Evolutionary conservation across 192 early-diverging fungal species (phyloP).

Genomic region (Tieghemiomyces parasiticus): DNA sequence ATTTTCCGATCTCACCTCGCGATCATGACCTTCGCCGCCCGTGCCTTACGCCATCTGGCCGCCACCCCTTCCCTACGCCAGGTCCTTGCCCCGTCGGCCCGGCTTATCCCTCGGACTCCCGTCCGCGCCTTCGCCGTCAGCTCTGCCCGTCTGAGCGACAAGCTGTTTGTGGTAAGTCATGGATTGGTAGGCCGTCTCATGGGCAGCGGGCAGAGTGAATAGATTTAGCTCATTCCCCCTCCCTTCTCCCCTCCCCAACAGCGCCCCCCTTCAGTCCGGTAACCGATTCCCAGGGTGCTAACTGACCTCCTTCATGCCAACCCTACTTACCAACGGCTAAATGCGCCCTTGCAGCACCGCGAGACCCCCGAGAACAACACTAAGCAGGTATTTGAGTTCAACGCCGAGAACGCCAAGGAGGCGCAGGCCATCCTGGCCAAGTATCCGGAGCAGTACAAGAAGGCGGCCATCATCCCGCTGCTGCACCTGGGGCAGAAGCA

Average conservation of each 20-base stretch:
- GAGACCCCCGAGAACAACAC: constrained; percentile 72
- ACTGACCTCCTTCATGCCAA: not conserved
- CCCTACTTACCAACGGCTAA: not conserved
- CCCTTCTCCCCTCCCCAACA: no score
- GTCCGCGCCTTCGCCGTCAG: constrained; percentile 1
- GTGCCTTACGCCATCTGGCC: no score
- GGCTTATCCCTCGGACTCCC: no score
- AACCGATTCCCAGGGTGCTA: no score
- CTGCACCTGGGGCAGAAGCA: constrained; percentile 94
- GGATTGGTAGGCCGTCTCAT: no score
- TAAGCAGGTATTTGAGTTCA: constrained; percentile 75
- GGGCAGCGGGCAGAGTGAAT: no score
- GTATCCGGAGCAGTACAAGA: constrained; percentile 97
- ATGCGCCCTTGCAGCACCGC: constrained; percentile 40
- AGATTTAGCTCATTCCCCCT: no score
- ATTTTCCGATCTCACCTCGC: no score
- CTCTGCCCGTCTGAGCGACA: not conserved
- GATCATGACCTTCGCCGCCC: no score
- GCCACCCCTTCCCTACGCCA: no score
- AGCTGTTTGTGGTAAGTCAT: constrained; percentile 12
- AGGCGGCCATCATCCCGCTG: constrained; percentile 89
- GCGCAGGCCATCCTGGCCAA: constrained; percentile 78
- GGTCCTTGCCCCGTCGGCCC: no score
- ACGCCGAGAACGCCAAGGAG: constrained; percentile 54
- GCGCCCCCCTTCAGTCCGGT: no score